These are phyloP conservation scores for Pigoraptor vietnamica DNA, from an alignment of 78 protist genomes.

Conservation along the genomic window DNA sequence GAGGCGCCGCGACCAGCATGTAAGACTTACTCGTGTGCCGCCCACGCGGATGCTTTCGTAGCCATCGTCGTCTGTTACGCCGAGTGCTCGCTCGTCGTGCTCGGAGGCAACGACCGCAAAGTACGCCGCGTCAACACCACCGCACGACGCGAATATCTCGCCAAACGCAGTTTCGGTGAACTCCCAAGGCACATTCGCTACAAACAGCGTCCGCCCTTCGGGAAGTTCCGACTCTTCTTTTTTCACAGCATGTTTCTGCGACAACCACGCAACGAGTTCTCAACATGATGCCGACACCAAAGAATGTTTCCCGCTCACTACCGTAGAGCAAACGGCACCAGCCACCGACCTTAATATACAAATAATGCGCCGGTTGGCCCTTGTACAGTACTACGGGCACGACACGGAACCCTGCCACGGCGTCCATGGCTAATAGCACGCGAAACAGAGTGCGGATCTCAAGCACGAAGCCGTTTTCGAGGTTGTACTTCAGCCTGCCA, in stretches of 20 bases:
- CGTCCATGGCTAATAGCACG: too few relatives aligned
- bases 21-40: not conserved
- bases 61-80: not conserved
- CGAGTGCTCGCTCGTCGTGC: not conserved
- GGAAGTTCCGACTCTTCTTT: not conserved
- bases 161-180: not conserved
- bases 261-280: not conserved
- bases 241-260: not conserved
- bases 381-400: not conserved
- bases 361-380: not conserved
- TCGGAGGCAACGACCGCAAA: not conserved
- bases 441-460: too few relatives aligned
- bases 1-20: too few relatives aligned
- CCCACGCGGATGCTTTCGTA: not conserved
- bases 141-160: not conserved
- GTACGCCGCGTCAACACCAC: not conserved
- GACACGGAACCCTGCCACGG: not conserved
- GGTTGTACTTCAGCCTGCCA: too few relatives aligned
- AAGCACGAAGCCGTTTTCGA: too few relatives aligned
- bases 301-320: too few relatives aligned
- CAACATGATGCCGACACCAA: too few relatives aligned
- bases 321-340: too few relatives aligned
- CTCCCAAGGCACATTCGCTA: not conserved
- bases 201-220: not conserved
- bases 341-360: not conserved